Evolutionary conservation across 2,329 filamentous ascomycete genomes (phyloP).

Genomic region (Penicillium sclerotigenum): DNA sequence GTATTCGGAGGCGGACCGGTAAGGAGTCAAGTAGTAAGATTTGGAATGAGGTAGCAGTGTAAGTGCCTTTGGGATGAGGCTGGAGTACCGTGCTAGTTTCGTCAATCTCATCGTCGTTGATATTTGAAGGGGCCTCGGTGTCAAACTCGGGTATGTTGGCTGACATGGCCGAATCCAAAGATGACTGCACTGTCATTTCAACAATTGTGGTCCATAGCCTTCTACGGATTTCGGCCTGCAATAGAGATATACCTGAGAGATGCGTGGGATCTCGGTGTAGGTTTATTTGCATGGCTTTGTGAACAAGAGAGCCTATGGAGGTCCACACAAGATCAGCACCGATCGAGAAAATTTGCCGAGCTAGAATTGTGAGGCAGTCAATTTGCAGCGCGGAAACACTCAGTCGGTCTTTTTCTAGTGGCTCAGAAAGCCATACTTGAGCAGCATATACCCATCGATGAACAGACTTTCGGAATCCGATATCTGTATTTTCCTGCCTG

Average conservation of each 20-base stretch:
- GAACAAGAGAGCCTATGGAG: background rate
- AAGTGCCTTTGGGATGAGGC: background rate
- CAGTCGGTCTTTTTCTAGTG: slow-evolving; percentile 29
- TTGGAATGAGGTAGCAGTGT: background rate
- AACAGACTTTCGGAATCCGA: background rate
- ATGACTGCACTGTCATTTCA: background rate
- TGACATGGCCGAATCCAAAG: background rate
- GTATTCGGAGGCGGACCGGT: background rate
- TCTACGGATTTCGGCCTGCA: background rate
- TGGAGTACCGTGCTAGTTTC: background rate
- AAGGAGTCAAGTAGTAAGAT: background rate
- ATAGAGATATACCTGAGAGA: background rate
- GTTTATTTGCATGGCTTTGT: background rate
- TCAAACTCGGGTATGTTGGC: background rate
- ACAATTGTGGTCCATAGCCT: background rate
- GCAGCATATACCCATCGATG: slow-evolving; percentile 11
- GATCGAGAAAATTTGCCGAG: background rate
- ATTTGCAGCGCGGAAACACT: slow-evolving; percentile 27
- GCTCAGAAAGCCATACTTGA: slow-evolving; percentile 30
- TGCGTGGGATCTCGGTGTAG: background rate
- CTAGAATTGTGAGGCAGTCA: slow-evolving; percentile 27
- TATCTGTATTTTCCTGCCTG: background rate
- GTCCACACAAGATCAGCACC: background rate
- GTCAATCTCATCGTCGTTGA: background rate
- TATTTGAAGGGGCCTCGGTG: background rate